A percentile compares a stretch with the other conserved stretches of the same genome.
Conservation (phyloP, 352 stramenopile species). For the Phytophthora pisi region DNA sequence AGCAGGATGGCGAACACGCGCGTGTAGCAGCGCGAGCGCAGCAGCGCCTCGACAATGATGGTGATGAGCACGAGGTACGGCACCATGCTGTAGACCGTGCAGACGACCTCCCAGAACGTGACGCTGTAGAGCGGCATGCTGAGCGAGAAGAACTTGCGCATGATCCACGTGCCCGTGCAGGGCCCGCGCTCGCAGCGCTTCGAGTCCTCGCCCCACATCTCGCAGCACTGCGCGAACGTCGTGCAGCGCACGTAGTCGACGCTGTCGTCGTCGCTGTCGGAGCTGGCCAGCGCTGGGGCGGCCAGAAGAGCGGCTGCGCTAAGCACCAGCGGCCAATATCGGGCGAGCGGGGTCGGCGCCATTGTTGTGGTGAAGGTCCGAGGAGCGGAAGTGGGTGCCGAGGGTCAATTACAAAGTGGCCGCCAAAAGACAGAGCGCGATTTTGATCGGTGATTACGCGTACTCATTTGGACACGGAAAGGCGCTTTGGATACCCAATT, state of each 20-base stretch:
- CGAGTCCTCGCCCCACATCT: slow-evolving; percentile 45
- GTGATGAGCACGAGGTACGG: slow-evolving; percentile 49
- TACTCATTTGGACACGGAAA: slow-evolving; percentile 4
- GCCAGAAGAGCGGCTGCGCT: not conserved
- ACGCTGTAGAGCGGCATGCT: slow-evolving; percentile 47
- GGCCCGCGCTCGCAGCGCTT: slow-evolving; percentile 49
- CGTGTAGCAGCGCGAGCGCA: slow-evolving; percentile 45
- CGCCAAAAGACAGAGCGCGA: slow-evolving; percentile 4
- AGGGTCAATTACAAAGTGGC: slow-evolving; percentile 20
- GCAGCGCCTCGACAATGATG: slow-evolving; percentile 42
- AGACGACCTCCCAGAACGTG: slow-evolving; percentile 51
- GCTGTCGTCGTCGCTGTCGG: slow-evolving; percentile 31
- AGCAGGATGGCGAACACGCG: slow-evolving; percentile 45
- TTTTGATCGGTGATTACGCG: slow-evolving; percentile 32
- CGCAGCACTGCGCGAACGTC: slow-evolving; percentile 48
- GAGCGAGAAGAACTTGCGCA: slow-evolving; percentile 58
- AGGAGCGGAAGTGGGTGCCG: not conserved
- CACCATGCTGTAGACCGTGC: slow-evolving; percentile 52
- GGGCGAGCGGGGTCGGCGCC: slow-evolving; percentile 2
- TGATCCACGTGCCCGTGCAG: slow-evolving; percentile 43
- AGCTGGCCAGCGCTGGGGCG: slow-evolving; percentile 1
- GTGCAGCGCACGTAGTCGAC: slow-evolving; percentile 35
- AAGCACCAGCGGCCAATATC: slow-evolving; percentile 4
- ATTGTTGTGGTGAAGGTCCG: slow-evolving; percentile 3
- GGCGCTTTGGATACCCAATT: not conserved